A percentile compares a stretch with the other conserved stretches of the same genome.
phyloP scores from a whole-genome alignment of 331 rosid species.

The Pyracantha coccinea region DNA sequence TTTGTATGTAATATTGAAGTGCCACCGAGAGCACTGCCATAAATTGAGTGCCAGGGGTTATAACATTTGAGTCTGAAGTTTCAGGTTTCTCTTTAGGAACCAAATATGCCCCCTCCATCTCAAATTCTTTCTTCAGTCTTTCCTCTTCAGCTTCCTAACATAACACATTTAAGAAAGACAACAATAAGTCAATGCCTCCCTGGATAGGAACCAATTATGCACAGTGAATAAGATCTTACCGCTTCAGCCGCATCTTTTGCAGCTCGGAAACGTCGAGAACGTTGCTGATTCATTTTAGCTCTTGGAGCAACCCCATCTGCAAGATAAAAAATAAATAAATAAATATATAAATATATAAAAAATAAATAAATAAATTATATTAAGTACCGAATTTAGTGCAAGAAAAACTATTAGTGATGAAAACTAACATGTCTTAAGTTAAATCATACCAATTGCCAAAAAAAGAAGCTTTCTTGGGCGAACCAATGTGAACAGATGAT shows the following conservation, averaged over 20 bases:
- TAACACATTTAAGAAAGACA: not conserved
- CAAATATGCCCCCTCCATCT: slow-evolving; percentile 44
- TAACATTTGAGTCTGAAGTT: slow-evolving; percentile 85
- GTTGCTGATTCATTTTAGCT: slow-evolving; percentile 99
- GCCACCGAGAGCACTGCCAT: slow-evolving; percentile 85
- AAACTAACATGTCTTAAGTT: not conserved
- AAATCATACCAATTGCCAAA: slow-evolving; percentile 80
- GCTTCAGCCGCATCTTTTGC: slow-evolving; percentile 98
- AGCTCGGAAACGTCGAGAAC: slow-evolving; percentile 91
- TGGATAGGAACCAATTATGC: slow-evolving; percentile 3
- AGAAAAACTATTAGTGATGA: not conserved
- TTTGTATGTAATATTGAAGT: slow-evolving; percentile 84
- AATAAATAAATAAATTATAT: not conserved
- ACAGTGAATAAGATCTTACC: slow-evolving; percentile 34
- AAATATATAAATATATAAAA: no score
- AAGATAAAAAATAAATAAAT: slow-evolving; percentile 6
- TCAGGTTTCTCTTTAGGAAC: slow-evolving; percentile 58
- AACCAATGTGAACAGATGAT: slow-evolving; percentile 82
- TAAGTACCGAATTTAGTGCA: not conserved
- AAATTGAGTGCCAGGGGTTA: slow-evolving; percentile 95
- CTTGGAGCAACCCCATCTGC: slow-evolving; percentile 98
- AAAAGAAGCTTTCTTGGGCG: slow-evolving; percentile 94
- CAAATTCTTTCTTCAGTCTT: slow-evolving; percentile 68
- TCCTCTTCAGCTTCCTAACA: slow-evolving; percentile 95
- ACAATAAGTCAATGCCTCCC: slow-evolving; percentile 11